Conservation (phyloP, 1,139 yeast species). For the Candida mesenterica region DNA sequence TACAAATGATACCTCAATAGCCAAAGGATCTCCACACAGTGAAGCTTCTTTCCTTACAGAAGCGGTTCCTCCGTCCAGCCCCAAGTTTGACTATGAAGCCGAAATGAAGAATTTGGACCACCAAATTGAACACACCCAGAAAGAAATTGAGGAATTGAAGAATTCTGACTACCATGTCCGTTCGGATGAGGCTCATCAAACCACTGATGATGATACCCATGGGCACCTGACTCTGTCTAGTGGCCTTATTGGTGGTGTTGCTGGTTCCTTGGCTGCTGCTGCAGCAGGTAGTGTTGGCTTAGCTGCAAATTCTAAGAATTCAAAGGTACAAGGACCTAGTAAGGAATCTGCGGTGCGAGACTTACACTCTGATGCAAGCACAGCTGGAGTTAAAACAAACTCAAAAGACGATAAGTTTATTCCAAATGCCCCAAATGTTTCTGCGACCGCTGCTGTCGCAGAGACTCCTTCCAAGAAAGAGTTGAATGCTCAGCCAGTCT, state of each 20-base stretch:
- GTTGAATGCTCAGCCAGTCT: too few relatives aligned
- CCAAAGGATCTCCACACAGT: too few relatives aligned
- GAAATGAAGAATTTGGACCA: conserved; percentile 24
- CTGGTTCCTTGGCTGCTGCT: conserved; percentile 14
- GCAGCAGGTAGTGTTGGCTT: conserved; percentile 17
- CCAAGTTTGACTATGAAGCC: conserved; percentile 21
- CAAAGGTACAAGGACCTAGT: too few relatives aligned
- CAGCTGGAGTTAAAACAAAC: background rate
- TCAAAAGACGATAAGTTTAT: too few relatives aligned
- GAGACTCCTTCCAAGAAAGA: too few relatives aligned
- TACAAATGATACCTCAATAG: too few relatives aligned
- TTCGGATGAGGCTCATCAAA: background rate
- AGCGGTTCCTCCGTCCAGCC: conserved; percentile 18
- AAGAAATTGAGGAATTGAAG: conserved; percentile 24
- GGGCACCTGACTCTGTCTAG: background rate
- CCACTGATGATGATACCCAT: too few relatives aligned
- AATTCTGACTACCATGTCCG: background rate
- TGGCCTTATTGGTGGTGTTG: conserved; percentile 7
- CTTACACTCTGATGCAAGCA: background rate
- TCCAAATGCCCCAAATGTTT: too few relatives aligned
- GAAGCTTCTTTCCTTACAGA: too few relatives aligned
- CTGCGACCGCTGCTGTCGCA: too few relatives aligned
- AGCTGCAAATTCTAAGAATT: conserved; percentile 1
- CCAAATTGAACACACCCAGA: conserved; percentile 25
- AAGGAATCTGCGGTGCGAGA: too few relatives aligned